Evolutionary conservation across 257 asterid genomes (phyloP), one percentile per base, ranked within the genome.

Genomic region (Agastache rugosa): DNA sequence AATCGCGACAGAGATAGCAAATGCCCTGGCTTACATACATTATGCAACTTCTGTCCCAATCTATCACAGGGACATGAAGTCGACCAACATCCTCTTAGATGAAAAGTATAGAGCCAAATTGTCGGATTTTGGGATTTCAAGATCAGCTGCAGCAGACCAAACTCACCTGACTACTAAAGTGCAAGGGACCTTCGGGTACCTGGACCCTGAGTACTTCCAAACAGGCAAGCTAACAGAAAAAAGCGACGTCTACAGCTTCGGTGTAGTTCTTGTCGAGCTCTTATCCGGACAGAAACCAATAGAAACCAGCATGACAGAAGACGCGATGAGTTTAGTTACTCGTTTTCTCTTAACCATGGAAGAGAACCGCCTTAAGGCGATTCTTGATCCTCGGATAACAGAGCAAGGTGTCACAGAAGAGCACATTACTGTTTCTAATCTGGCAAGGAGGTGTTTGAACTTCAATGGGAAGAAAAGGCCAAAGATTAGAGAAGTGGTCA

Each of bases 81-180:
- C 87, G 8, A 68, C 48, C 41, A 84, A 84, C 67, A 81, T 83
- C 39, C 75, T 83, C 4, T 10, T 83, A 23, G 87, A 83, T 20
- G 83, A 80, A 42, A 83, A 80, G 16, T 83, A 77, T 16, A 72
- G 72, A 50, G 79, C 85, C 16, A 81, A 68, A 23, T 37, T 78
- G 55, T 81, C 87, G 0, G 85, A 83, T 75, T 83, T 83, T 16
- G 83, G 85, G 16, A 75, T 75, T 68, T 83, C 87, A 50, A 72
- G 79, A 59, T 80, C 78, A 0, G 74, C 69, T 39, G 27, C 78
- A 1, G 17, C 23, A 6, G 81, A 80, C 11, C 79, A 44, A 3
- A 44, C 50, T 44, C 50, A 44, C 50, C 10, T 39, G 12, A 39
- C 44, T 39, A 39, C 44, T 39, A 39, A 39, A 8, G 44, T 39